Evolutionary conservation across 225 moss, liverwort and hornwort species (phyloP).

Genomic region (Thuidium tamariscinum): DNA sequence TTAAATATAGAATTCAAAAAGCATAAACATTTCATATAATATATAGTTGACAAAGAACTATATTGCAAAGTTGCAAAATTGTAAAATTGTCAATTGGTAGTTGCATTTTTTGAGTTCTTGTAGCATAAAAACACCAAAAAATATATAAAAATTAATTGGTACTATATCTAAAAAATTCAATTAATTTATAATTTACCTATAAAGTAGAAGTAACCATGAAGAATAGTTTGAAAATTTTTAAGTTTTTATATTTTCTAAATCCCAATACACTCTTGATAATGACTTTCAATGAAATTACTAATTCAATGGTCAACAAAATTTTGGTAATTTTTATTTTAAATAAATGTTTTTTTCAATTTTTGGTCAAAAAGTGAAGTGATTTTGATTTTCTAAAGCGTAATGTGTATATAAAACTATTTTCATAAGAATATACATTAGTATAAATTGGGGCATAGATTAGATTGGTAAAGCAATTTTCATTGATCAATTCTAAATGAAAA

Average conservation of each 20-base stretch:
- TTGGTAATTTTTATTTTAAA: not conserved
- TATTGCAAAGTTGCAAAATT: not conserved
- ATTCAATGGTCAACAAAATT: not conserved
- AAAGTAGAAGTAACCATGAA: no score
- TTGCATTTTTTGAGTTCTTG: rapidly evolving
- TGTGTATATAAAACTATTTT: not conserved
- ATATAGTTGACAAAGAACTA: rapidly evolving
- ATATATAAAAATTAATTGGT: not conserved
- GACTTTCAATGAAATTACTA: not conserved
- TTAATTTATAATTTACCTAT: not conserved
- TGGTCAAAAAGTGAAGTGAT: not conserved
- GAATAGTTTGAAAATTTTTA: not conserved
- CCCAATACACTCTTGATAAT: rapidly evolving
- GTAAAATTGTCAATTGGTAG: rapidly evolving
- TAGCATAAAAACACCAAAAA: rapidly evolving
- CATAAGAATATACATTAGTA: not conserved
- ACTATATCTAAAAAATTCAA: not conserved
- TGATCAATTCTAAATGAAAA: not conserved
- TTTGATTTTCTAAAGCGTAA: not conserved
- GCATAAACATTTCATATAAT: rapidly evolving
- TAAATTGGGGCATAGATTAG: not conserved
- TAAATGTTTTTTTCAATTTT: no score
- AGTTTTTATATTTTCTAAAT: not conserved
- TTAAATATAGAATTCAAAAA: not conserved
- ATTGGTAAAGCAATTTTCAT: not conserved